Base-by-base conservation (phyloP, 116 monocot genomes). In the Dioscorea cayenensis region DNA sequence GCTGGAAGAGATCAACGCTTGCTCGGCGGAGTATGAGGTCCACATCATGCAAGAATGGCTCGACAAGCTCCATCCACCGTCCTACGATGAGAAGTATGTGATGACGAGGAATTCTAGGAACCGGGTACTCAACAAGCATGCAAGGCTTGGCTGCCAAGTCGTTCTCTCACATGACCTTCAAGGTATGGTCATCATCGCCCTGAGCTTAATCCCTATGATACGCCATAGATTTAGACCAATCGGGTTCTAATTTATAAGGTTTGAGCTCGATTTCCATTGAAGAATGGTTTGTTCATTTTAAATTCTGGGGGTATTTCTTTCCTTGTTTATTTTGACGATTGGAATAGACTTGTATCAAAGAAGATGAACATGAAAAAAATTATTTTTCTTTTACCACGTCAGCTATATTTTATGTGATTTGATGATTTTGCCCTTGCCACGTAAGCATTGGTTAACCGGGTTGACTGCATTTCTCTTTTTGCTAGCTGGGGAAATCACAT, bases 21-120 rank as follows among this genome's bases (percentile, higher is more conserved):
- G 95, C 83, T 92, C 92, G 23, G 81, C 87, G 25, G 92, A 92
- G 77, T 95, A 92, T 78, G 92, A 95, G 85, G 92, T 95, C 66
- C 82, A 86, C 78, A 87, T 95, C 74, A 92, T 92, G 12, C 80
- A 89, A 78, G 92, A 95, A 72, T 95, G 92, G 92, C 87, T 92
- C 49, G 89, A 95, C 21, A 89, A 78, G 83, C 84, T 95, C 10
- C 89, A 89, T 0, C 82, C 89, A 58, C 48, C 83, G 43, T 77
- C 85, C 67, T 87, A 92, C 70, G 95, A 95, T 52, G 95, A 95
- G 87, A 74, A 67, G 43, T 92, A 92, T 75, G 84, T 95, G 60
- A 71, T 95, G 29, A 92, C 81, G 51, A 78, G 89, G 73, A 76
- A 73, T 65, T 95, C 95, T 10, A 69, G 92, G 72, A 84, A 83